These are phyloP conservation scores for Verticillium albo-atrum DNA, from an alignment of 2,329 filamentous ascomycete species.

Conservation along the genomic window DNA sequence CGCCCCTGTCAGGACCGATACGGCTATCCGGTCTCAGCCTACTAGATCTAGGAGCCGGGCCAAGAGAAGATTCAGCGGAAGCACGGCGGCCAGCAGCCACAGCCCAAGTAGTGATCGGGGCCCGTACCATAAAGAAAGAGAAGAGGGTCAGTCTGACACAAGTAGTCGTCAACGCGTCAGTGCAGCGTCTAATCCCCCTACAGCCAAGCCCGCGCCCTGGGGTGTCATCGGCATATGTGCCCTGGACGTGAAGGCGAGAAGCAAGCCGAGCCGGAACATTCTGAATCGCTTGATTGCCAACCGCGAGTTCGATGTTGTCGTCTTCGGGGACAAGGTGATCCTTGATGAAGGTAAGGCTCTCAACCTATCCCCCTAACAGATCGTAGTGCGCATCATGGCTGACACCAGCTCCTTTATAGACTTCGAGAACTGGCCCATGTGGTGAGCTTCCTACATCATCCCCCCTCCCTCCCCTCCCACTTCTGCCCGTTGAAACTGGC, in stretches of 20 bases:
- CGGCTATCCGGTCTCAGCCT: constrained; percentile 36
- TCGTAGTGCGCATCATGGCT: too few relatives aligned
- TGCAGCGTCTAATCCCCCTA: constrained; percentile 21
- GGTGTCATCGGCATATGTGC: constrained; percentile 89
- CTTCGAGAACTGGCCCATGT: constrained; percentile 93
- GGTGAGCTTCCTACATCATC: constrained; percentile 42
- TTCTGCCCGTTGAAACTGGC: too few relatives aligned
- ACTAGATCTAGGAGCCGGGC: constrained; percentile 62
- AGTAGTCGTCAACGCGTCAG: constrained; percentile 8
- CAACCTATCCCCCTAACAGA: too few relatives aligned
- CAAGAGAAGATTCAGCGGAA: constrained; percentile 75
- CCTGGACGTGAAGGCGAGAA: constrained; percentile 89
- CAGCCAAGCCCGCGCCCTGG: constrained; percentile 53
- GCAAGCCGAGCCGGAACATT: constrained; percentile 95
- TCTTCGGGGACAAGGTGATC: constrained; percentile 98
- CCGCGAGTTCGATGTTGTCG: constrained; percentile 90
- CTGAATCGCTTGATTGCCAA: constrained; percentile 87
- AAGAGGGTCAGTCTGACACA: constrained; percentile 38
- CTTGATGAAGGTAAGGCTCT: constrained; percentile 71
- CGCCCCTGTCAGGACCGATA: constrained; percentile 19
- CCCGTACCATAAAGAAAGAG: constrained; percentile 49
- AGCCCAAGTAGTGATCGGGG: constrained; percentile 71
- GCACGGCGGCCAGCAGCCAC: constrained; percentile 75
- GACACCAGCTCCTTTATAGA: constrained; percentile 40
- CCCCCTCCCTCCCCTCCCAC: neutral